These are phyloP conservation scores for Ustanciosporium gigantosporum DNA, from an alignment of 1,284 basidiomycete species.

Conservation along the genomic window DNA sequence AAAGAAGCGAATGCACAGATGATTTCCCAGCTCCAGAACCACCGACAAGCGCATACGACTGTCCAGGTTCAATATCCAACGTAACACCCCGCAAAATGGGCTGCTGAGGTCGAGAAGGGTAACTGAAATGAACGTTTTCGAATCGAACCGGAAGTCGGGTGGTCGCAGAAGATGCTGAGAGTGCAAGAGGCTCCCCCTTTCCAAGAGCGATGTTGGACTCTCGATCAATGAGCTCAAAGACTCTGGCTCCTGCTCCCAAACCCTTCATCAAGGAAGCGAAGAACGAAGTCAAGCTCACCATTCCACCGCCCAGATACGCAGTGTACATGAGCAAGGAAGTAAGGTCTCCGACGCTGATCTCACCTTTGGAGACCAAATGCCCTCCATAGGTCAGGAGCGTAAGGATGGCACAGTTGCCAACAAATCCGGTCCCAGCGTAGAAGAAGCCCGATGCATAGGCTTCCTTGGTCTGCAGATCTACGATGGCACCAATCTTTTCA, in stretches of 20 bases:
- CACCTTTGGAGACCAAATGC: conserved; percentile 80
- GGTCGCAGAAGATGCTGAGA: not conserved
- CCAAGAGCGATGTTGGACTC: conserved; percentile 54
- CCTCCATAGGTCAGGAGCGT: conserved; percentile 91
- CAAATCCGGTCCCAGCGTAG: conserved; percentile 84
- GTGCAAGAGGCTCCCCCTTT: conserved; percentile 24
- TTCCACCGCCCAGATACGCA: conserved; percentile 76
- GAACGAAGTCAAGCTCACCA: conserved; percentile 62
- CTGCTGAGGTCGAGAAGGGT: conserved; percentile 59
- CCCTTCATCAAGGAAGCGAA: conserved; percentile 68
- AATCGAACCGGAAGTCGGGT: conserved; percentile 58
- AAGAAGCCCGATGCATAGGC: conserved; percentile 88
- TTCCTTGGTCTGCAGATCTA: conserved; percentile 80
- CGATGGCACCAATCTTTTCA: conserved; percentile 70
- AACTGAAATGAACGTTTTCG: conserved; percentile 62
- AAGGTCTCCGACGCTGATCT: conserved; percentile 69
- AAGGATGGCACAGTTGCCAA: conserved; percentile 88
- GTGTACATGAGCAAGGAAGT: conserved; percentile 85
- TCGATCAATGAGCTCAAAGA: conserved; percentile 87
- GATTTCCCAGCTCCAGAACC: conserved; percentile 69
- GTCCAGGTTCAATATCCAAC: conserved; percentile 58
- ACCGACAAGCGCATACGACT: conserved; percentile 61
- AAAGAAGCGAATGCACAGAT: conserved; percentile 81
- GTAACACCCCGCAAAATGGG: conserved; percentile 61
- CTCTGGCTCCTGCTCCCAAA: conserved; percentile 86